Evolutionary conservation across 2,329 filamentous ascomycete species (phyloP), one percentile per base, ranked within the genome.

Genomic region (Exophiala viscosa): DNA sequence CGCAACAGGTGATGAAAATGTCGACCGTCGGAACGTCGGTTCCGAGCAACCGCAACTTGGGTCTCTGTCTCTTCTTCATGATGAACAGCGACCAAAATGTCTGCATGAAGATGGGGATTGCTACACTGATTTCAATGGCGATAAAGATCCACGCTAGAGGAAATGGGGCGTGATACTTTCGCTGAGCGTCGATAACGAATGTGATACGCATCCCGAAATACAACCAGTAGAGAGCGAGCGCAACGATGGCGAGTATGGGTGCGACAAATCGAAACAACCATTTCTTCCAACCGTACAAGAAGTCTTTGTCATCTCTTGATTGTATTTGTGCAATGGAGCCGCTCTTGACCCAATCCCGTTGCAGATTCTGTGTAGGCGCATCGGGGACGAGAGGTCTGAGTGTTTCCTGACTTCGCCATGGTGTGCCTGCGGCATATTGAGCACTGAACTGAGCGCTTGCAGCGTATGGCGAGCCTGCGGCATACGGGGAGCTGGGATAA

Each of bases 11-110:
- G 10, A 83, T 69, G 48, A 82, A 76, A 2, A 79, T 71, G 58
- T 83, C 80, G 18, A 83, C 76, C 1, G 75, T 75, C 1, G 80
- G 80, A 1, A 77, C 76, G 4, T 76, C 70, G 14, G 76, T 70
- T 6, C 63, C 63, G 28, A 61, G 42, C 20, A 64, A 50, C 18
- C 60, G 49, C 59, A 84, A 66, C 72, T 79, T 78, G 1, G 79
- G 77, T 18, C 79, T 70, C 13, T 71, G 69, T 18, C 80, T 70
- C 67, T 76, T 76, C 67, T 81, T 81, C 57, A 82, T 66, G 0
- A 78, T 76, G 68, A 76, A 74, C 73, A 83, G 76, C 1, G 78
- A 80, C 77, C 78, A 82, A 34, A 74, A 68, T 60, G 80, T 80
- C 68, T 83, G 79, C 70, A 81, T 73, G 33, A 82, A 66, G 3